Evolutionary conservation across 2,329 filamentous ascomycete species (phyloP).

Genomic region (Penicillium capsulatum): DNA sequence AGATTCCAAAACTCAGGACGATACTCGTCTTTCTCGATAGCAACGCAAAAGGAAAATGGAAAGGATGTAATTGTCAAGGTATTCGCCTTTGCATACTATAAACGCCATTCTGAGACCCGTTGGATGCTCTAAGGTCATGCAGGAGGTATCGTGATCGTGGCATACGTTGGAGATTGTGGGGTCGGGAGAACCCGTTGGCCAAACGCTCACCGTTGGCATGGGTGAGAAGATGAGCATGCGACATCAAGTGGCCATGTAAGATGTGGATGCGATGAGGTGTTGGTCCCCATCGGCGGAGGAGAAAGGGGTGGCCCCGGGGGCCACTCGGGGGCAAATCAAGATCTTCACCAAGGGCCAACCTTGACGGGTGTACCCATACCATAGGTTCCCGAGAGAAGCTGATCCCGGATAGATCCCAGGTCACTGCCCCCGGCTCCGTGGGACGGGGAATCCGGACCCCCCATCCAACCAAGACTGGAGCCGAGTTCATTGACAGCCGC

Average conservation of each 20-base stretch:
- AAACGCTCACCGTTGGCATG: too few species aligned
- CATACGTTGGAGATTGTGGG: slow-evolving; percentile 31
- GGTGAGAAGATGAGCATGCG: too few species aligned
- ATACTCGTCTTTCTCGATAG: slow-evolving; percentile 9
- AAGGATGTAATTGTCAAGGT: slow-evolving; percentile 15
- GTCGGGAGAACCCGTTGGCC: too few species aligned
- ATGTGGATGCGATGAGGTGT: too few species aligned
- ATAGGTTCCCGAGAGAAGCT: slow-evolving; percentile 55
- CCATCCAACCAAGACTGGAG: slow-evolving; percentile 74
- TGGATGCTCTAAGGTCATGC: slow-evolving; percentile 41
- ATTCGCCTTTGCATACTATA: slow-evolving; percentile 33
- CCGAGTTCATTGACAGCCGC: slow-evolving; percentile 74
- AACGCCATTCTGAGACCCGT: slow-evolving; percentile 38
- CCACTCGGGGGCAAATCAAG: too few species aligned
- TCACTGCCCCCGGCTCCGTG: slow-evolving; percentile 37
- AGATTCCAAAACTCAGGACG: slow-evolving; percentile 9
- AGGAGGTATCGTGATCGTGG: slow-evolving; percentile 45
- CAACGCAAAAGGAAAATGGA: slow-evolving; percentile 11
- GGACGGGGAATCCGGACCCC: slow-evolving; percentile 36
- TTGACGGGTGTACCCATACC: slow-evolving; percentile 52
- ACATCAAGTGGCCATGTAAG: neutral
- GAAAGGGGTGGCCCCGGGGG: neutral
- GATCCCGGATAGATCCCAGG: slow-evolving; percentile 50
- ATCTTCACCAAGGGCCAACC: slow-evolving; percentile 54
- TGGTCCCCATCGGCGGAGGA: neutral